Conservation (phyloP, 805 yeast species). For the Metschnikowia lunata region DNA sequence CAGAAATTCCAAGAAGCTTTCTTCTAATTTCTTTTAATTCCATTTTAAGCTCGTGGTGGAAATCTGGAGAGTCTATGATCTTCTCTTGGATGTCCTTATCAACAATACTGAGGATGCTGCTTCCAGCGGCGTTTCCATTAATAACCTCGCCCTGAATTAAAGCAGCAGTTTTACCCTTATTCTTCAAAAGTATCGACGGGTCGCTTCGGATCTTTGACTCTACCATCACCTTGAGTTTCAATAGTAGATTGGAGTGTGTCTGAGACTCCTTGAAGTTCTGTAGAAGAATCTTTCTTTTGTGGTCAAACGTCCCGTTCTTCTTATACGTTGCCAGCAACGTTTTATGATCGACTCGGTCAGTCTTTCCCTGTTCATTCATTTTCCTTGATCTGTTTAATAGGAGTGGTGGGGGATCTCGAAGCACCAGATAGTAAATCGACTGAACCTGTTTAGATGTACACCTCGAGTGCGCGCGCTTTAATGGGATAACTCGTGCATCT, state of each 20-base stretch:
- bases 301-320: slow-evolving; percentile 47
- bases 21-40: slow-evolving; percentile 35
- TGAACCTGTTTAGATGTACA: no score
- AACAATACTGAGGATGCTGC: slow-evolving; percentile 34
- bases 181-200: slow-evolving; percentile 44
- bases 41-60: slow-evolving; percentile 27
- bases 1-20: slow-evolving; percentile 30
- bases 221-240: slow-evolving; percentile 39
- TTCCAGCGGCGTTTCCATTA: slow-evolving; percentile 15
- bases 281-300: slow-evolving; percentile 38
- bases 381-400: no score
- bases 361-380: no score
- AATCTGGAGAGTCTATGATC: slow-evolving; percentile 39
- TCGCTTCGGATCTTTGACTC: slow-evolving; percentile 45
- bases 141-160: slow-evolving; percentile 49
- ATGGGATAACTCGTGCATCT: no score
- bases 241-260: slow-evolving; percentile 37
- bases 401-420: no score
- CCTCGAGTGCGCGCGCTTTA: no score
- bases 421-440: no score
- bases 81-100: slow-evolving; percentile 43
- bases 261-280: slow-evolving; percentile 41
- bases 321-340: slow-evolving; percentile 41
- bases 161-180: slow-evolving; percentile 49
- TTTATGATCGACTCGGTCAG: slow-evolving; percentile 26